A percentile compares a stretch with the other conserved stretches of the same genome.
phyloP scores from a whole-genome alignment of 176 grass and related monocot genomes.

The Paspalum notatum region DNA sequence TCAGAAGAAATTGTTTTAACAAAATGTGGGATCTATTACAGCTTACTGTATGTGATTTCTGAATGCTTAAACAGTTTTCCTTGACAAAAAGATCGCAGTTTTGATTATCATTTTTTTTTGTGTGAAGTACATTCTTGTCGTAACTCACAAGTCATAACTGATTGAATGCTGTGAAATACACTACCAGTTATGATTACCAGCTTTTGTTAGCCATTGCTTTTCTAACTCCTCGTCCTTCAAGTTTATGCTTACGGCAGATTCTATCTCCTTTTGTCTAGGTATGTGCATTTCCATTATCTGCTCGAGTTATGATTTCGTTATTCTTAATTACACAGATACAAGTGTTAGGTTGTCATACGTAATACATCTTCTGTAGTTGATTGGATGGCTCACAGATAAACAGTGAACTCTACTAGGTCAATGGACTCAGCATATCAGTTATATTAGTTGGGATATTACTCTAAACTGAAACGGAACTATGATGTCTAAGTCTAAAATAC shows the following conservation, averaged over 20 bases:
- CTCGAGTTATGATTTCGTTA: not conserved
- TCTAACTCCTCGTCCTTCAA: not conserved
- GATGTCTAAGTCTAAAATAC: not conserved
- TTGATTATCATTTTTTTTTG: not conserved
- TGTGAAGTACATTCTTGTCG: not conserved
- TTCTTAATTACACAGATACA: no score
- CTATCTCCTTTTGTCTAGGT: not conserved
- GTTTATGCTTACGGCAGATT: not conserved
- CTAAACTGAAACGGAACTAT: not conserved
- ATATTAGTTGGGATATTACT: not conserved
- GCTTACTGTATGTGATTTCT: not conserved
- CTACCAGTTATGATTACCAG: not conserved
- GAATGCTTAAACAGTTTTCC: not conserved
- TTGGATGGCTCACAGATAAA: not conserved
- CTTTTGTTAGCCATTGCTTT: not conserved
- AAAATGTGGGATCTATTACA: not conserved
- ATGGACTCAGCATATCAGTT: not conserved
- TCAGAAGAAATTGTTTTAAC: not conserved
- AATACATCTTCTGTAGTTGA: not conserved
- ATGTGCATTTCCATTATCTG: not conserved
- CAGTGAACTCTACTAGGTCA: not conserved
- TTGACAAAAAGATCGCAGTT: not conserved
- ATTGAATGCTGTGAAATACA: not conserved
- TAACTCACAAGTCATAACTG: not conserved
- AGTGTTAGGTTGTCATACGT: not conserved